These are phyloP conservation scores for Podila clonocystis DNA, from an alignment of 192 early-diverging fungal genomes.

Conservation along the genomic window DNA sequence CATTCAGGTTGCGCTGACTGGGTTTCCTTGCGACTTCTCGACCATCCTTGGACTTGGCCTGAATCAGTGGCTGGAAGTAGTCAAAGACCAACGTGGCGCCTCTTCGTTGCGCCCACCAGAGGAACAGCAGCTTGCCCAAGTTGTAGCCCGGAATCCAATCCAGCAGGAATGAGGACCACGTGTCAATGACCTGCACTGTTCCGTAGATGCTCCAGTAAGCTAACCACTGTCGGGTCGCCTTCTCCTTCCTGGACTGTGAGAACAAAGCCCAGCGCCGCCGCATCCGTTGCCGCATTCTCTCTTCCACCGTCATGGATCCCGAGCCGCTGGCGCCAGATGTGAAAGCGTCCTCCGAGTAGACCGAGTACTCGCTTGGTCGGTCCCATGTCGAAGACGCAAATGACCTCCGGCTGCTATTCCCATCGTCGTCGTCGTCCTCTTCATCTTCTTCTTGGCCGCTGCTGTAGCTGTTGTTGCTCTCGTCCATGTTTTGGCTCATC, in stretches of 20 bases:
- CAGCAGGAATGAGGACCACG: slow-evolving; percentile 55
- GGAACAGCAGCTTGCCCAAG: slow-evolving; percentile 58
- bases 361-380: slow-evolving; percentile 39
- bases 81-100: slow-evolving; percentile 63
- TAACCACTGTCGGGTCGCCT: slow-evolving; percentile 59
- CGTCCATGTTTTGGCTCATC: slow-evolving; percentile 21
- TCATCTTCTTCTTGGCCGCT: slow-evolving; percentile 42
- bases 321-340: slow-evolving; percentile 17
- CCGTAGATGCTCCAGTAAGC: slow-evolving; percentile 71
- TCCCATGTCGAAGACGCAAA: slow-evolving; percentile 33
- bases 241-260: slow-evolving; percentile 41
- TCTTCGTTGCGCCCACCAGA: slow-evolving; percentile 69
- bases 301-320: slow-evolving; percentile 30
- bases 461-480: slow-evolving; percentile 31
- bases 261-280: slow-evolving; percentile 37
- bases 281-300: slow-evolving; percentile 34
- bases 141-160: slow-evolving; percentile 61
- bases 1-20: slow-evolving; percentile 30
- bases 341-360: slow-evolving; percentile 33
- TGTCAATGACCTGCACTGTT: slow-evolving; percentile 62
- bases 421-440: slow-evolving; percentile 1
- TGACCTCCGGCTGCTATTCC: background rate
- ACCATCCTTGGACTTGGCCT: slow-evolving; percentile 47
- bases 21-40: slow-evolving; percentile 40
- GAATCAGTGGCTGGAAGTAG: slow-evolving; percentile 49